A percentile compares a stretch with the other conserved stretches of the same genome.
These are phyloP conservation scores for Claviceps citrina DNA, from an alignment of 2,329 filamentous ascomycete species.

Conservation along the genomic window DNA sequence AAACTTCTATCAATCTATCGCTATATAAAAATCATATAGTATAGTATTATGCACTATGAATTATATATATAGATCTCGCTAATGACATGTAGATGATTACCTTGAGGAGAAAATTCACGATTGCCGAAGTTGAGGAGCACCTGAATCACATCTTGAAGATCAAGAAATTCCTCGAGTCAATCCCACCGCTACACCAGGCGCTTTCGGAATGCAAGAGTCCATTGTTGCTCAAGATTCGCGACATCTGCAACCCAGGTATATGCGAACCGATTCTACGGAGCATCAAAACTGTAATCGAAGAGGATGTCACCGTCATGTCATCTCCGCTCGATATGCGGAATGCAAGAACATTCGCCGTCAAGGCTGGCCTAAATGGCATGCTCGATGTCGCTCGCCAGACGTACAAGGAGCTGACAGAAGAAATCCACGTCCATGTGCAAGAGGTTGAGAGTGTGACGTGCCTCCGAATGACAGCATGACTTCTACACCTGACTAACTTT, in stretches of 20 bases:
- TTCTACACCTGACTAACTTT: neutral
- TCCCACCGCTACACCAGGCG: conserved; percentile 52
- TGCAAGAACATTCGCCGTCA: conserved; percentile 80
- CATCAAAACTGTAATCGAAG: conserved; percentile 60
- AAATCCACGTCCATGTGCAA: conserved; percentile 56
- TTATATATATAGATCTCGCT: neutral
- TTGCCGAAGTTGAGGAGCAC: conserved; percentile 60
- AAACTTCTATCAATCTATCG: no score
- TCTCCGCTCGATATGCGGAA: conserved; percentile 75
- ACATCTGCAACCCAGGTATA: conserved; percentile 50
- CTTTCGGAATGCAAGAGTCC: conserved; percentile 47
- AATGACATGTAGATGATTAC: conserved; percentile 48
- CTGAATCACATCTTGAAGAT: conserved; percentile 78
- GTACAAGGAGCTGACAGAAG: conserved; percentile 75
- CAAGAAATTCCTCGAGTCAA: conserved; percentile 61
- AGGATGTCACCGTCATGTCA: conserved; percentile 63
- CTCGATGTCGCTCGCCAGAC: conserved; percentile 79
- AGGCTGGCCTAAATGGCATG: conserved; percentile 67
- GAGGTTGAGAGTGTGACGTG: conserved; percentile 43
- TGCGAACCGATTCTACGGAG: conserved; percentile 44
- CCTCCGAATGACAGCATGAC: neutral
- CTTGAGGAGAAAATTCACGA: conserved; percentile 48
- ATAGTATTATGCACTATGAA: no score
- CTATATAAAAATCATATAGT: no score
- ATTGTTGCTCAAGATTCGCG: conserved; percentile 51